Base-by-base conservation (phyloP, 495 filamentous ascomycete species). In the Aspergillus bertholletiae region DNA sequence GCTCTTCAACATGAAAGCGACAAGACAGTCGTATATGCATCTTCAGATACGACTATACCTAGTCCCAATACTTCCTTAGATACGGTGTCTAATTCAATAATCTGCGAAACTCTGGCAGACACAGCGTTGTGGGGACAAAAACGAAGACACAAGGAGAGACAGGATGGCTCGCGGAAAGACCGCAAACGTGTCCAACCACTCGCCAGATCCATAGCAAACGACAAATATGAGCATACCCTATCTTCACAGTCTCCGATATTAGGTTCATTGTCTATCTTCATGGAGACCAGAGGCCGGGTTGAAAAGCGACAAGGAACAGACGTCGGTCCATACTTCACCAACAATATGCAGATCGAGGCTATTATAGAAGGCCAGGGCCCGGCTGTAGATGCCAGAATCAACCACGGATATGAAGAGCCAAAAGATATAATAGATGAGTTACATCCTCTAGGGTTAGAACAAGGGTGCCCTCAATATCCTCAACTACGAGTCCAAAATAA, bases 261-360 rank as follows among this genome's bases (percentile, higher is more conserved):
- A 15, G 67, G 69, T 20, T 69, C 62, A 6, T 53, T 70, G 21
- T 54, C 62, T n/a, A 26, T 51, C 5, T 73, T 69, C 44, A 67
- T 73, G 67, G 59, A 66, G 48, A 65, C 62, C 2, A 63, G 69
- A 51, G 57, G 59, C 2, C 49, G 34, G 44, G 37, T 17, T 9
- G 27, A 32, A 1, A 54, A 21, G 27, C 43, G 37, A 32, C 30
- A 41, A 27, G 22, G 22, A 37, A 20, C 43, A 11, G 30, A 40
- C 5, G 44, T 50, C 22, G 64, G 59, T 41, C 55, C 55, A 9
- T 62, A 64, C n/a, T 64, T 62, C 23, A 7, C 47, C 12, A 24
- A 3, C 4, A 7, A 40, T 7, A 24, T 27, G n/a, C 17, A n/a
- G 21, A 39, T 12, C 24, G 30, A 37, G 13, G 22, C 12, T 17